Conservation (phyloP, 352 stramenopile genomes). For the Pythium rhizo-oryzae region DNA sequence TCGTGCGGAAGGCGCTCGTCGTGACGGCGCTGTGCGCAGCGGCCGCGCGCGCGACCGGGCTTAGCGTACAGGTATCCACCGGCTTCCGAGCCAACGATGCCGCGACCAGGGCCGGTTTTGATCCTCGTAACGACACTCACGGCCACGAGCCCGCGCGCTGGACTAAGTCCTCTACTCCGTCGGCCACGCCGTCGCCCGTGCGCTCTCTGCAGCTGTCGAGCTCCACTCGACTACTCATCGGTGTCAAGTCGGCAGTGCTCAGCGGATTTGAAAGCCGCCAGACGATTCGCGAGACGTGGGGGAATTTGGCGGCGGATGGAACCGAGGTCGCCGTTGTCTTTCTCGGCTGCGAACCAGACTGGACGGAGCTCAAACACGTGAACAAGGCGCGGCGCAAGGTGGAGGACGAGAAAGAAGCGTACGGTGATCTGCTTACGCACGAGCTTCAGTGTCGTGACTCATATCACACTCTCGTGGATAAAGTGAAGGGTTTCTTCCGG, state of each 20-base stretch:
- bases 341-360: slow-evolving; percentile 33
- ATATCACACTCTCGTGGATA: slow-evolving; percentile 48
- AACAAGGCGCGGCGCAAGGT: background rate
- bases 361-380: background rate
- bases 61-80: too few species aligned
- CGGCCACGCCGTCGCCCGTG: background rate
- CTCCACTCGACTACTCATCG: slow-evolving; percentile 34
- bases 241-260: slow-evolving; percentile 42
- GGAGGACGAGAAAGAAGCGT: slow-evolving; percentile 34
- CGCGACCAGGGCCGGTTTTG: too few species aligned
- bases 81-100: too few species aligned
- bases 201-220: background rate
- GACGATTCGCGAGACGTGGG: slow-evolving; percentile 39
- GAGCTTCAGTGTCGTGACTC: slow-evolving; percentile 52
- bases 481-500: slow-evolving; percentile 48
- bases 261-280: slow-evolving; percentile 32
- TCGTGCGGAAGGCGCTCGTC: background rate
- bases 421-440: slow-evolving; percentile 48
- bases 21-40: background rate
- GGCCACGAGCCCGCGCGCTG: too few species aligned
- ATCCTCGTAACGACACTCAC: too few species aligned
- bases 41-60: too few species aligned
- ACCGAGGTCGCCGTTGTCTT: slow-evolving; percentile 36
- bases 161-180: too few species aligned
- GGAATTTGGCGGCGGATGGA: background rate